Conservation (phyloP, 2,329 filamentous ascomycete genomes). For the Ceratocystis eucalypticola region DNA sequence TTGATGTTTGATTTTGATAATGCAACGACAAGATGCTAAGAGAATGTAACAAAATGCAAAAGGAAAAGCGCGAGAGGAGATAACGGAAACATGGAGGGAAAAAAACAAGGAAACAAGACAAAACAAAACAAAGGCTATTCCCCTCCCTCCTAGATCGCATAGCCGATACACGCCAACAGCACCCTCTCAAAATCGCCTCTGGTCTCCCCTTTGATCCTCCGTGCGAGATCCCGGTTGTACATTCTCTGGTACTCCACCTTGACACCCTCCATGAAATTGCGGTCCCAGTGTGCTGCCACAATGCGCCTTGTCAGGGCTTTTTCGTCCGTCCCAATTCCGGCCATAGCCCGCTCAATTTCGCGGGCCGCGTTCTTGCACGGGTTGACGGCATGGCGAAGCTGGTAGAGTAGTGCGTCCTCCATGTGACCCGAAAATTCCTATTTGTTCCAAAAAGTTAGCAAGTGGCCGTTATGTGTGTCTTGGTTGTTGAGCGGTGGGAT, state of each 20-base stretch:
- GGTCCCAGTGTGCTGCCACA: slow-evolving; percentile 74
- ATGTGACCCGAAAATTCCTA: slow-evolving; percentile 84
- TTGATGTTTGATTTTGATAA: too few relatives aligned
- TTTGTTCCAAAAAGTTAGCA: slow-evolving; percentile 24
- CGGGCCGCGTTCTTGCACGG: slow-evolving; percentile 72
- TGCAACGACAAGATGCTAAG: too few relatives aligned
- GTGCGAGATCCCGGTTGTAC: slow-evolving; percentile 53
- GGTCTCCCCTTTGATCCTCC: slow-evolving; percentile 67
- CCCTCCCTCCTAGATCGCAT: slow-evolving; percentile 22
- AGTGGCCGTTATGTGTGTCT: too few relatives aligned
- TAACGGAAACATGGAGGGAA: not conserved
- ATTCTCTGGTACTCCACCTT: slow-evolving; percentile 62
- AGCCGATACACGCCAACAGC: slow-evolving; percentile 55
- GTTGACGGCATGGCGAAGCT: slow-evolving; percentile 64
- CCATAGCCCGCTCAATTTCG: slow-evolving; percentile 77
- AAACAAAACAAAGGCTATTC: not conserved
- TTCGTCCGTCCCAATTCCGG: slow-evolving; percentile 77
- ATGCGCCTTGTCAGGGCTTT: slow-evolving; percentile 62
- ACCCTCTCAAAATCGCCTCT: slow-evolving; percentile 69
- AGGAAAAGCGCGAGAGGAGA: not conserved
- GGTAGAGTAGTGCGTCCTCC: slow-evolving; percentile 67
- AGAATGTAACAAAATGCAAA: too few relatives aligned
- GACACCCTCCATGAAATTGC: slow-evolving; percentile 57
- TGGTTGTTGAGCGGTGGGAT: too few relatives aligned
- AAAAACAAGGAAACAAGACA: not conserved